Evolutionary conservation across 768 basidiomycete species (phyloP).

Genomic region (Leccinum variicolor): DNA sequence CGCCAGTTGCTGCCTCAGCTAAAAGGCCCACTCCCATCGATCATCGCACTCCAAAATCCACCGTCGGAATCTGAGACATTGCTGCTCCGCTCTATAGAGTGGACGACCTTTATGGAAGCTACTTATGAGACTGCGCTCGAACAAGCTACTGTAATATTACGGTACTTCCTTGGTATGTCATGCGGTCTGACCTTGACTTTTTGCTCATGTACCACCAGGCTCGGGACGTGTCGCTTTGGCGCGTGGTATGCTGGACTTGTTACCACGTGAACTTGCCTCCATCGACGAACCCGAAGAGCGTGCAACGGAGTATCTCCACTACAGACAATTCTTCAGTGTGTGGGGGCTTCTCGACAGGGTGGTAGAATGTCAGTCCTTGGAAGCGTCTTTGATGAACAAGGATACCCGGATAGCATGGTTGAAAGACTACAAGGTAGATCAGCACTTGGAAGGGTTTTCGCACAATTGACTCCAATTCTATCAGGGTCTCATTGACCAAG

Average conservation of each 20-base stretch:
- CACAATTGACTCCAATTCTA: not conserved
- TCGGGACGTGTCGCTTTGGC: constrained; percentile 75
- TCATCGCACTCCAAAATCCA: constrained; percentile 53
- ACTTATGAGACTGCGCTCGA: constrained; percentile 79
- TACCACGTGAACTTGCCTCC: constrained; percentile 60
- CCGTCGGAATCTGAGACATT: constrained; percentile 58
- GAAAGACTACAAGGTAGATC: constrained; percentile 54
- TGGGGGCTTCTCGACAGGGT: constrained; percentile 67
- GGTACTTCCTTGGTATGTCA: constrained; percentile 82
- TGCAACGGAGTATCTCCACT: constrained; percentile 75
- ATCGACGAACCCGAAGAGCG: constrained; percentile 68
- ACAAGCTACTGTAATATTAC: constrained; percentile 83
- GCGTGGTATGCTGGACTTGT: constrained; percentile 50
- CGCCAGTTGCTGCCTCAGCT: constrained; percentile 49
- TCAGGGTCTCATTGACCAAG: constrained; percentile 60
- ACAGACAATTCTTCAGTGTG: constrained; percentile 73
- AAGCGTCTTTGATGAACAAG: constrained; percentile 53
- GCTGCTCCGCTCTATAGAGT: constrained; percentile 86
- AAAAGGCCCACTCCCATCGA: constrained; percentile 57
- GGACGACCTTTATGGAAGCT: constrained; percentile 76
- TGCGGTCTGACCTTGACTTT: not conserved
- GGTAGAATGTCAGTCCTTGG: constrained; percentile 55
- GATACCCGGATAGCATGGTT: constrained; percentile 62
- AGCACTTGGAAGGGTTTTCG: not conserved
- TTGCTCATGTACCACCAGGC: constrained; percentile 37